A percentile compares a stretch with the other conserved stretches of the same genome.
Conservation (phyloP, 2,329 filamentous ascomycete species). For the Cordyceps cicadae region DNA sequence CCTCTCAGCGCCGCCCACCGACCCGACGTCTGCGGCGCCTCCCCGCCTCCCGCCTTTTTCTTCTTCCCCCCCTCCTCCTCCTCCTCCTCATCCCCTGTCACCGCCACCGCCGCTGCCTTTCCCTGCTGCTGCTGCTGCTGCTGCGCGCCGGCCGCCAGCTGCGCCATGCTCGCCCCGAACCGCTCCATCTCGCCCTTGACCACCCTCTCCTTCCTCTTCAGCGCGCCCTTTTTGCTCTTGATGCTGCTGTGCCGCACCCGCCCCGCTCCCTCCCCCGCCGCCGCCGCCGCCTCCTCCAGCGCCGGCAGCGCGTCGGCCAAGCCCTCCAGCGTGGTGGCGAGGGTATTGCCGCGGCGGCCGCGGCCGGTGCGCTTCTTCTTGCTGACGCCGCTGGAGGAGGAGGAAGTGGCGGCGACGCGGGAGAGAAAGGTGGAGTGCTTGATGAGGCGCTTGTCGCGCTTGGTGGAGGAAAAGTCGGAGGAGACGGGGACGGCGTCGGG, state of each 20-base stretch:
- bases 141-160: slow-evolving; percentile 47
- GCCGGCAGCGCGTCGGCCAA: slow-evolving; percentile 76
- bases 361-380: slow-evolving; percentile 23
- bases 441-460: slow-evolving; percentile 75
- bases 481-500: slow-evolving; percentile 39
- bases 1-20: slow-evolving; percentile 75
- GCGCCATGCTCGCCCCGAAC: slow-evolving; percentile 76
- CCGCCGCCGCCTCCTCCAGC: slow-evolving; percentile 35
- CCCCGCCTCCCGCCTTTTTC: background rate
- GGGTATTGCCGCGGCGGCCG: slow-evolving; percentile 60
- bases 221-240: slow-evolving; percentile 65
- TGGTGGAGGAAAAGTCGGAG: slow-evolving; percentile 59
- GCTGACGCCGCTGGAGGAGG: background rate
- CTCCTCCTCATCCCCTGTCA: background rate
- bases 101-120: background rate
- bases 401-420: slow-evolving; percentile 56
- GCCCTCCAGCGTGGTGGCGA: slow-evolving; percentile 64
- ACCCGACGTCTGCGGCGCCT: slow-evolving; percentile 26
- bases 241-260: slow-evolving; percentile 69
- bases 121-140: slow-evolving; percentile 10
- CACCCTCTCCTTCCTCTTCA: slow-evolving; percentile 74
- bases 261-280: slow-evolving; percentile 51
- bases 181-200: slow-evolving; percentile 74
- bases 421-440: slow-evolving; percentile 74
- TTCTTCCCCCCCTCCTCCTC: no score